These are phyloP conservation scores for Lasiosphaeria miniovina DNA, from an alignment of 495 filamentous ascomycete genomes.

Conservation along the genomic window DNA sequence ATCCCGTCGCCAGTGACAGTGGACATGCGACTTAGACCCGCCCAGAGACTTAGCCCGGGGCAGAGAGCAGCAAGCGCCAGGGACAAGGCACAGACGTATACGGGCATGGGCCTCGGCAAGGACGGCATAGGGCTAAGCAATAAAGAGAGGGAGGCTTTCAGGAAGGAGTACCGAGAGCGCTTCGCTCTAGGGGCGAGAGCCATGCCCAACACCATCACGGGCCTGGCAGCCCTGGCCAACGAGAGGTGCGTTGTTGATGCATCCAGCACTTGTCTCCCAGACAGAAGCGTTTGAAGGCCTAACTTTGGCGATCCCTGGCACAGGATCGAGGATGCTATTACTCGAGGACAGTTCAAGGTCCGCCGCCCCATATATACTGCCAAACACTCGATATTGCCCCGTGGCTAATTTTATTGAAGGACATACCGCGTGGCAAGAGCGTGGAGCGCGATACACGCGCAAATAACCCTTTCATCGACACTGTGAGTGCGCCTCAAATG, in stretches of 20 bases:
- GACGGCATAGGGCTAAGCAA: slow-evolving; percentile 60
- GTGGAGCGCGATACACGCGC: slow-evolving; percentile 76
- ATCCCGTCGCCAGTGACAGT: slow-evolving; percentile 50
- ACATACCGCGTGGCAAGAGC: slow-evolving; percentile 77
- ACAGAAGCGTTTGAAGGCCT: neutral
- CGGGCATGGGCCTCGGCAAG: slow-evolving; percentile 48
- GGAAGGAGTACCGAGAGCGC: slow-evolving; percentile 72
- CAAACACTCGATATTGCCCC: neutral
- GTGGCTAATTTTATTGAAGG: slow-evolving; percentile 23
- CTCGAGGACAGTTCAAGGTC: slow-evolving; percentile 78
- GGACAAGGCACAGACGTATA: slow-evolving; percentile 73
- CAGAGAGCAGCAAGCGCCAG: slow-evolving; percentile 69
- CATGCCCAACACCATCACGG: slow-evolving; percentile 75
- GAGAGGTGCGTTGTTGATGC: slow-evolving; percentile 44
- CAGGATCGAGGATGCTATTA: slow-evolving; percentile 88
- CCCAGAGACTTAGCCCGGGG: slow-evolving; percentile 43
- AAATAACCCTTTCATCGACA: slow-evolving; percentile 87
- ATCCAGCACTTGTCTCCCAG: neutral
- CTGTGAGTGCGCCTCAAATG: slow-evolving; percentile 31
- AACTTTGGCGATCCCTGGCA: neutral
- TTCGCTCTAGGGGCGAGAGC: slow-evolving; percentile 70
- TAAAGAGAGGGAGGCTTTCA: slow-evolving; percentile 65
- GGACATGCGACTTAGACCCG: slow-evolving; percentile 56
- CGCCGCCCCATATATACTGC: neutral
- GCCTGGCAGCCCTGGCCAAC: slow-evolving; percentile 80